Evolutionary conservation across 2,329 filamentous ascomycete species (phyloP).

Genomic region (Neofusicoccum kwambonambiense): DNA sequence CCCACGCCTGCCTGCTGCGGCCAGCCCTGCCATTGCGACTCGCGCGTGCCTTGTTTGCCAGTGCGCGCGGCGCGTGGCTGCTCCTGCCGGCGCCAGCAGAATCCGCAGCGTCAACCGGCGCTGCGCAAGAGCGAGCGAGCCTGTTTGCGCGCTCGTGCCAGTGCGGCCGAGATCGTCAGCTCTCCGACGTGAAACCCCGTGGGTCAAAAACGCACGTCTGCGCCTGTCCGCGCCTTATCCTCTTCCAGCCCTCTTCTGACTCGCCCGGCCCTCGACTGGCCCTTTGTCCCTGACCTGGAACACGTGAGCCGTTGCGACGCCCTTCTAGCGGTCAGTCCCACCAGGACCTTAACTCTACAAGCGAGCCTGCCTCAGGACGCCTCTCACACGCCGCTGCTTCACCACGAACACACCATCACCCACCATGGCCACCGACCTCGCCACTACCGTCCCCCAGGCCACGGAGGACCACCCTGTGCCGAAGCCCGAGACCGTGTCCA

Average conservation of each 20-base stretch:
- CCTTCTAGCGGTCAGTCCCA: constrained; percentile 6
- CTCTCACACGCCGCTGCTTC: not conserved
- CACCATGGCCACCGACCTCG: constrained; percentile 7
- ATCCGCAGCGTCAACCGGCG: not conserved
- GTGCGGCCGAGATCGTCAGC: constrained; percentile 11
- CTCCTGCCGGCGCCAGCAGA: not conserved
- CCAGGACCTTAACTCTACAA: not conserved
- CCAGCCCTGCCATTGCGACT: not conserved
- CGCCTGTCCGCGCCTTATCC: constrained; percentile 5
- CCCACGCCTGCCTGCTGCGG: not conserved
- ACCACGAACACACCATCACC: not conserved
- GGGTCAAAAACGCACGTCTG: constrained; percentile 9
- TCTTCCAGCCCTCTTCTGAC: constrained; percentile 8
- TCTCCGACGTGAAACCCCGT: constrained; percentile 13
- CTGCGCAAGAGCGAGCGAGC: not conserved
- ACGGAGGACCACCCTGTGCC: not conserved
- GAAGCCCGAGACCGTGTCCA: not conserved
- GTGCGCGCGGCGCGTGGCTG: not conserved
- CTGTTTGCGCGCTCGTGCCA: constrained; percentile 4
- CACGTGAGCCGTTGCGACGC: constrained; percentile 7
- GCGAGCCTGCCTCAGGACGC: not conserved
- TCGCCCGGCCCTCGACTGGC: not conserved
- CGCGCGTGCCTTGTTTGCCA: not conserved
- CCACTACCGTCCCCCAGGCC: constrained; percentile 8
- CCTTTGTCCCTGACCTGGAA: not conserved